These are phyloP conservation scores for Lomentospora prolificans DNA, from an alignment of 2,329 filamentous ascomycete species.

Conservation along the genomic window DNA sequence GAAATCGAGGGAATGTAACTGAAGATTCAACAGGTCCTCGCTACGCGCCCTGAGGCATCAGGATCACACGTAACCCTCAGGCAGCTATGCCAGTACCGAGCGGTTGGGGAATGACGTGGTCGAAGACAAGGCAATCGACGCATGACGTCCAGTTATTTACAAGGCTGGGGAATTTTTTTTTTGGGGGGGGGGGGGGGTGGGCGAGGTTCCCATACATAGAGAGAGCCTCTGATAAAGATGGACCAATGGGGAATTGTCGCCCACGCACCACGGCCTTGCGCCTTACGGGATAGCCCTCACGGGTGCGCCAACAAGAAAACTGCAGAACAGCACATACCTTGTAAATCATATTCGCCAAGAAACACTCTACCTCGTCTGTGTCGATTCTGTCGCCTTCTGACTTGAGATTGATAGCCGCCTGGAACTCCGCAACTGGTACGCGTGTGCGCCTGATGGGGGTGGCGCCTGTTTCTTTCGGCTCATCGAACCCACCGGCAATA, in stretches of 20 bases:
- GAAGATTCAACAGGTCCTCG: background rate
- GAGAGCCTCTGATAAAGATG: background rate
- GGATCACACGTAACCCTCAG: background rate
- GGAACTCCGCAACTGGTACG: conserved; percentile 75
- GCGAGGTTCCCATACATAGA: background rate
- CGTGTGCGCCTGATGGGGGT: conserved; percentile 61
- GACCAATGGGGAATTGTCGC: background rate
- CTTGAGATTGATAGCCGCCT: conserved; percentile 69
- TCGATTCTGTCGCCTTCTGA: conserved; percentile 60
- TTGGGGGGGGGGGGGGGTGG: too few species aligned
- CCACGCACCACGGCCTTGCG: background rate
- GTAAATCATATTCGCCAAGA: conserved; percentile 95
- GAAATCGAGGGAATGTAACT: background rate
- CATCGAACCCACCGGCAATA: conserved; percentile 71
- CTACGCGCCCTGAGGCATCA: background rate
- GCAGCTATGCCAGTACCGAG: background rate
- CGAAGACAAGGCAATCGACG: background rate
- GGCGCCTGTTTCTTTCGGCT: conserved; percentile 60
- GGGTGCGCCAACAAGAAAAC: background rate
- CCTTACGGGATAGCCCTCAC: background rate
- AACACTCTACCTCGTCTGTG: conserved; percentile 87
- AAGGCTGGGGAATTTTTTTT: conserved; percentile 1
- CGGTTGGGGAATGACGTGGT: background rate
- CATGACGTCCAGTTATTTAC: conserved; percentile 4
- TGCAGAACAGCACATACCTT: conserved; percentile 52